phyloP scores from a whole-genome alignment of 306 rosid genomes.

The Urtica urens region DNA sequence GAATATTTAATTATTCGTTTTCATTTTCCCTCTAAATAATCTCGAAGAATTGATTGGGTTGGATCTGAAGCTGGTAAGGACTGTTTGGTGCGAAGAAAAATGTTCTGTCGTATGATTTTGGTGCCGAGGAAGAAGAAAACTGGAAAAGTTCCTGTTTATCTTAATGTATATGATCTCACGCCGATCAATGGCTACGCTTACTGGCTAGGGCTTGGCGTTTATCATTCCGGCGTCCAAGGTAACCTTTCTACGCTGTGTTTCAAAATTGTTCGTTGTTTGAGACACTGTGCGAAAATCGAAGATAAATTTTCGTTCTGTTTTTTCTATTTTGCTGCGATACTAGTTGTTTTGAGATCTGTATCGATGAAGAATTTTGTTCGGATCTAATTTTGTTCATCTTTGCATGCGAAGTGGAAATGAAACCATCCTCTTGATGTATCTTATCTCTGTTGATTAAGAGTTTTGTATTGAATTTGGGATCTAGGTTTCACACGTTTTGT shows the following conservation, averaged over 20 bases:
- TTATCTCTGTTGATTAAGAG: too few relatives aligned
- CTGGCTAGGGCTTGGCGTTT: slow-evolving; percentile 95
- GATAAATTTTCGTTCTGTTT: background rate
- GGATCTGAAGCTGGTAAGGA: background rate
- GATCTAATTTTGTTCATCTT: background rate
- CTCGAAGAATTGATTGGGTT: background rate
- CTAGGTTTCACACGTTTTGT: too few relatives aligned
- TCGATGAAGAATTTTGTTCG: background rate
- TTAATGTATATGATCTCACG: slow-evolving; percentile 89
- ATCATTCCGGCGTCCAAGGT: slow-evolving; percentile 98
- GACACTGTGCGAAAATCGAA: slow-evolving; percentile 1
- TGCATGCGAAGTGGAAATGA: too few relatives aligned
- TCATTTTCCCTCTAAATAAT: background rate
- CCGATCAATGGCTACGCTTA: slow-evolving; percentile 85
- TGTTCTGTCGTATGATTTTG: slow-evolving; percentile 46
- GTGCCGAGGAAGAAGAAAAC: slow-evolving; percentile 52
- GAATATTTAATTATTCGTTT: background rate
- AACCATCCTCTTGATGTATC: too few relatives aligned
- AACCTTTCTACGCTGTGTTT: background rate
- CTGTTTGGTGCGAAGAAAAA: slow-evolving; percentile 3
- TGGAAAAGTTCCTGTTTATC: slow-evolving; percentile 70
- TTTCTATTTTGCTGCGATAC: background rate
- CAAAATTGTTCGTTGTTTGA: background rate
- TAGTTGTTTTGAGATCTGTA: background rate
- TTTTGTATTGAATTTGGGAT: too few relatives aligned